Evolutionary conservation across 75 land plant species (phyloP).

Genomic region (Cryptomeria japonica): DNA sequence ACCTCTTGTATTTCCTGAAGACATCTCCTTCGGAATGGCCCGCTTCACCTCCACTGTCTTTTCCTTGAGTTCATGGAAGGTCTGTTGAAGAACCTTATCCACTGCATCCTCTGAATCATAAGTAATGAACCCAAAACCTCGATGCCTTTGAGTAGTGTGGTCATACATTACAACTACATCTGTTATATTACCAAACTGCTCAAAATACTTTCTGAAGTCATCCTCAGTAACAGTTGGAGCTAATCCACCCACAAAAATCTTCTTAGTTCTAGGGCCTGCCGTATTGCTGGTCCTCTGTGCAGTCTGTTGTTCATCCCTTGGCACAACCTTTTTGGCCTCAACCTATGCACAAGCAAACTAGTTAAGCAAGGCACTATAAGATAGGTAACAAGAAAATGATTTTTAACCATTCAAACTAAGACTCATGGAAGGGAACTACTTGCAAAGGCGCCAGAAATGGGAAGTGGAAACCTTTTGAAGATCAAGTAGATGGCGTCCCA

Average conservation of each 20-base stretch:
- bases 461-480: not conserved
- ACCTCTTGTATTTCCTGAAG: constrained; percentile 16
- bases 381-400: not conserved
- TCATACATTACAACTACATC: constrained; percentile 59
- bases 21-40: constrained; percentile 35
- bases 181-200: constrained; percentile 54
- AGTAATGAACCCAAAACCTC: constrained; percentile 50
- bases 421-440: not conserved
- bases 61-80: constrained; percentile 50
- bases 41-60: constrained; percentile 49
- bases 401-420: not conserved
- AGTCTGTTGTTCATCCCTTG: constrained; percentile 49
- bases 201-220: constrained; percentile 52
- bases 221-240: constrained; percentile 51
- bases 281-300: constrained; percentile 38
- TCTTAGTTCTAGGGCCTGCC: constrained; percentile 43
- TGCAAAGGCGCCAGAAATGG: not conserved
- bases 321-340: constrained; percentile 57
- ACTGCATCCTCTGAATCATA: constrained; percentile 53
- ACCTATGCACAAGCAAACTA: constrained; percentile 23
- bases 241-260: constrained; percentile 53
- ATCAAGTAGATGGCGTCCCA: not conserved
- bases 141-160: constrained; percentile 50
- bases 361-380: not conserved
- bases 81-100: constrained; percentile 39